phyloP scores from a whole-genome alignment of 176 grass and related monocot genomes.

The Eleusine coracana region DNA sequence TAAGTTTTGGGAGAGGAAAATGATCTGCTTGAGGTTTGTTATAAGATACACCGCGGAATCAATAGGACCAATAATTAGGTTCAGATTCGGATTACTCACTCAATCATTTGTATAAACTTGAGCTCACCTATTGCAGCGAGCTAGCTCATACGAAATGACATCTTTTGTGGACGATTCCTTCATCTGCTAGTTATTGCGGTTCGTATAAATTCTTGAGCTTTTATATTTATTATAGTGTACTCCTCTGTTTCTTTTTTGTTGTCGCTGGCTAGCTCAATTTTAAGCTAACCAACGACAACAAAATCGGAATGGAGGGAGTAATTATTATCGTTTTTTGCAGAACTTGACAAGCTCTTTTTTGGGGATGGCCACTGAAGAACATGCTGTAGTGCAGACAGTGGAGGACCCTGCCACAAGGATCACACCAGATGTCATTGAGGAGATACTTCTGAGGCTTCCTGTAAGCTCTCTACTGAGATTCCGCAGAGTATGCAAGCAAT shows the following conservation, averaged over 20 bases:
- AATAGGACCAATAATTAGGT: background rate
- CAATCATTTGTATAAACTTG: background rate
- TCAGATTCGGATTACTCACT: background rate
- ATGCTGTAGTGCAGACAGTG: background rate
- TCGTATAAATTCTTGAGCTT: background rate
- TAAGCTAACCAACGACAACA: too few relatives aligned
- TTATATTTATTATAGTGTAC: background rate
- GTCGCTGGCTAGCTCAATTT: too few relatives aligned
- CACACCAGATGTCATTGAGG: slow-evolving; percentile 30
- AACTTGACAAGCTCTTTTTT: background rate
- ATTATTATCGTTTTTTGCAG: background rate
- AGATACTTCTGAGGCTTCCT: slow-evolving; percentile 45
- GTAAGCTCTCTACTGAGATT: slow-evolving; percentile 34
- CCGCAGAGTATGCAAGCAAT: slow-evolving; percentile 24
- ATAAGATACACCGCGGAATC: background rate
- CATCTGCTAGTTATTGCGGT: background rate
- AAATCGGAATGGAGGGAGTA: too few relatives aligned
- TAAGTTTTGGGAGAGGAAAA: background rate
- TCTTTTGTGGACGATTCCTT: background rate
- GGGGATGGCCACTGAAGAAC: background rate
- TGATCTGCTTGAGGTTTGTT: background rate
- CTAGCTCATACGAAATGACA: background rate
- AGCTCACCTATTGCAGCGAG: background rate
- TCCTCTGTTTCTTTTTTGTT: too few relatives aligned
- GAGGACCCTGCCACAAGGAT: slow-evolving; percentile 17